Evolutionary conservation across 148 eudicot genomes (phyloP), one percentile per base, ranked within the genome.

Genomic region (Suaeda aralocaspica): DNA sequence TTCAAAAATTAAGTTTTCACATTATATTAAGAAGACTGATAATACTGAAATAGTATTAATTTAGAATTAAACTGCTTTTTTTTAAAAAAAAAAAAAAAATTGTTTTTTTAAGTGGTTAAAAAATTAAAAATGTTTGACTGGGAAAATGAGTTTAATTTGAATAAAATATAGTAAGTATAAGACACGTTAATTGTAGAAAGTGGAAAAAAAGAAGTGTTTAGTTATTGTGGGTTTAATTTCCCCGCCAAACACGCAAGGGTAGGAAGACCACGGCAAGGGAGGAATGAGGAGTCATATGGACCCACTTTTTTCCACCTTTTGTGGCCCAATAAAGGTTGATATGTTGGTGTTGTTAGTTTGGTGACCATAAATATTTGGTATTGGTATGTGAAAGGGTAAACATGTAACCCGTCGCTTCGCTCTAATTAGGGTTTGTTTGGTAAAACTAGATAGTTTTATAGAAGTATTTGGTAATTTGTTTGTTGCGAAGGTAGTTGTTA

Each of bases 201-300:
- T 15, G 8, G n/a, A 3, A 49, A 49, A n/a, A 53, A 68, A 68
- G 50, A 41, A 28, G 41, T 33, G 42, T 39, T 15, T 34, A 25
- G n/a, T 51, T 9, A 28, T 25, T 22, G 18, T 12, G n/a, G n/a
- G n/a, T 12, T 33, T 11, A 16, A 24, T 56, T 63, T 24, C 31
- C 71, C 75, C 71, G 75, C 71, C 71, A 71, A 76, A 71, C 79
- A 76, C 75, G 79, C 75, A 71, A 76, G 70, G 58, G 64, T 31
- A 42, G 44, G 73, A 61, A 41, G 68, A 75, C 73, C 72, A 19
- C 22, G 14, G 46, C 73, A 69, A 61, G 69, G 59, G 49, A 67
- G 15, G 41, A 31, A 44, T 55, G 41, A 29, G 52, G 14, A 28
- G 62, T 28, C 44, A 41, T 7, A 5, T 42, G 51, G 69, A 51